These are phyloP conservation scores for Ceratocystis colombiana DNA, from an alignment of 2,329 filamentous ascomycete genomes.

Conservation along the genomic window DNA sequence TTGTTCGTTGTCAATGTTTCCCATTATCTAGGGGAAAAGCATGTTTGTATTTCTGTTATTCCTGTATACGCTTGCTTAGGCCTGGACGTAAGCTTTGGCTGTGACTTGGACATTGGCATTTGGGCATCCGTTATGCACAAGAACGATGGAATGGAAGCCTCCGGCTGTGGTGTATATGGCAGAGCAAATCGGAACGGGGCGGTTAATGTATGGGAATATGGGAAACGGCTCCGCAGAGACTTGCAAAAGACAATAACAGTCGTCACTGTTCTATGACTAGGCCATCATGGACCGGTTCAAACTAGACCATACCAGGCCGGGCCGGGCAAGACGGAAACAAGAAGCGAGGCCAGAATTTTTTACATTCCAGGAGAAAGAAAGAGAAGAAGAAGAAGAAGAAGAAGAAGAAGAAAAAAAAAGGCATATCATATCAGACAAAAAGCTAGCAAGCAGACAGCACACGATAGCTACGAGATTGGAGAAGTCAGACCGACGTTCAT, in stretches of 20 bases:
- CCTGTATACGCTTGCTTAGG: neutral
- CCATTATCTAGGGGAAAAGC: neutral
- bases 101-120: slow-evolving; percentile 7
- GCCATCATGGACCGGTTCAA: neutral
- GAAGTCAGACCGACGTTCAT: slow-evolving; percentile 25
- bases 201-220: neutral
- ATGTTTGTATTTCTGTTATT: slow-evolving; percentile 5
- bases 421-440: slow-evolving; percentile 24
- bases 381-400: neutral
- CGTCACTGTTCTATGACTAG: neutral
- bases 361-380: neutral
- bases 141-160: slow-evolving; percentile 6
- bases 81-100: no score
- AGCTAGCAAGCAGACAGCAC: slow-evolving; percentile 21
- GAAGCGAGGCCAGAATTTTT: slow-evolving; percentile 7
- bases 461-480: slow-evolving; percentile 25
- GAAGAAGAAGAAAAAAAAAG: neutral
- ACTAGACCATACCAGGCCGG: neutral
- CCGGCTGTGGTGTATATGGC: slow-evolving; percentile 5
- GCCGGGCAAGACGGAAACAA: neutral
- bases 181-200: no score
- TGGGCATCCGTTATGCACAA: neutral
- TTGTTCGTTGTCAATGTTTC: no score
- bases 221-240: neutral
- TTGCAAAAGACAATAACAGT: neutral